Base-by-base conservation (phyloP, 352 stramenopile genomes). In the Plasmopara viticola region DNA sequence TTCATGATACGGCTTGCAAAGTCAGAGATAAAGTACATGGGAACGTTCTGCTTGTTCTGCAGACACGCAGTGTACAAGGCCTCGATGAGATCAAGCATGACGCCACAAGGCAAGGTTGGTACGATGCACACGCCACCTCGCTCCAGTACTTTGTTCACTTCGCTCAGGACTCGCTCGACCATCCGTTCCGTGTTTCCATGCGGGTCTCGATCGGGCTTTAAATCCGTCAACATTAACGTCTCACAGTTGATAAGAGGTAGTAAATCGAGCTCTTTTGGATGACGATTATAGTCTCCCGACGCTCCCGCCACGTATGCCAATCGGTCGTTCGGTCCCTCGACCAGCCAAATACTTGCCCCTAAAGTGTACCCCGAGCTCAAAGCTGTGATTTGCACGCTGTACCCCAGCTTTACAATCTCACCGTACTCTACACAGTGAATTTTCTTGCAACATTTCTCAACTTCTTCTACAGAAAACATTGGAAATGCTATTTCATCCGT, bases 201-300 rank as follows among this genome's bases (percentile, higher is more conserved):
- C 2, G 83, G 80, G 50, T 88, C 79, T 2, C 84, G 74, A 53
- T 92, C 74, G 0, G 70, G 67, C 53, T 87, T 89, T 29, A 94
- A 53, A 58, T 91, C 78, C 0, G 84, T 87, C 30, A 94, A 48
- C 14, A 94, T 51, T 35, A 94, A 62, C 29, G 80, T 82, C 38
- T 94, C 84, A 51, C 78, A 90, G 52, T 91, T 78, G 5, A 90
- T 70, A 4, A 90, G 61, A 8, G 78, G 78, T 14, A 80, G 47
- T 48, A 94, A 55, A 44, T 94, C 84, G 15, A 94, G 64, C 34
- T 90, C 80, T 44, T 89, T 89, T 17, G 84, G 80, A 58, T 94
- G 82, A 28, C 84, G 78, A 49, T 90, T 90, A n/a, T 87, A 74
- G 49, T 94, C 84, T 20, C 79, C 83, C 3, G 81, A 92, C 1